phyloP scores from a whole-genome alignment of 2,329 filamentous ascomycete species.

The Chrysoporthe deuterocubensis region DNA sequence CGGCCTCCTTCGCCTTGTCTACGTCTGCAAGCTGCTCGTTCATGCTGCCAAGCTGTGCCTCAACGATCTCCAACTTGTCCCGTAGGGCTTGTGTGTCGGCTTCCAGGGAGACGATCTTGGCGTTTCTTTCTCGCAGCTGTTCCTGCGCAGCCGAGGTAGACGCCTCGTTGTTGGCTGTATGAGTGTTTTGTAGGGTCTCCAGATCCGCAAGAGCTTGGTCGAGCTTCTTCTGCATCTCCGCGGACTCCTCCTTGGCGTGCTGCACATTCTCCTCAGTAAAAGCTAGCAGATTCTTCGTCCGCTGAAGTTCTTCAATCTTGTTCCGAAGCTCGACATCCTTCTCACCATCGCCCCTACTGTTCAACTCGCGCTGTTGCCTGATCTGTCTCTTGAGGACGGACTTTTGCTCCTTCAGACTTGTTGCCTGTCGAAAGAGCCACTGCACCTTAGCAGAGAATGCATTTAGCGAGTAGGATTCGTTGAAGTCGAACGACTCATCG shows the following conservation, averaged over 20 bases:
- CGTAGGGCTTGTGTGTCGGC: constrained; percentile 45
- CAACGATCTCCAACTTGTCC: constrained; percentile 41
- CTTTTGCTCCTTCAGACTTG: constrained; percentile 83
- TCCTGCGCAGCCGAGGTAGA: constrained; percentile 43
- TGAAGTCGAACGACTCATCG: constrained; percentile 61
- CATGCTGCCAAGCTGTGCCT: constrained; percentile 32
- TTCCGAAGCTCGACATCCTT: constrained; percentile 67
- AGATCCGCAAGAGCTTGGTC: constrained; percentile 53
- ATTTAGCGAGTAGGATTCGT: constrained; percentile 70
- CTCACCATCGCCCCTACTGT: constrained; percentile 79
- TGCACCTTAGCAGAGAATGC: constrained; percentile 81
- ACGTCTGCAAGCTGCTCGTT: constrained; percentile 29
- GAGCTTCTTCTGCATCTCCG: constrained; percentile 53
- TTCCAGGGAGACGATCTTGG: constrained; percentile 49
- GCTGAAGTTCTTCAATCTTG: constrained; percentile 61
- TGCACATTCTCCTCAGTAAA: constrained; percentile 36
- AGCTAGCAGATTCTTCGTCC: constrained; percentile 37
- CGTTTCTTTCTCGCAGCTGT: constrained; percentile 48
- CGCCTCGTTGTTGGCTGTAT: constrained; percentile 35
- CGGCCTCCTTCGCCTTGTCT: constrained; percentile 37
- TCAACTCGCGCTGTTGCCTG: constrained; percentile 91
- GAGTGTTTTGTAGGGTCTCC: constrained; percentile 42
- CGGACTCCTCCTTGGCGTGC: constrained; percentile 34
- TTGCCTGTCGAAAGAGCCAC: constrained; percentile 77
- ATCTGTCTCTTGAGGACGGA: constrained; percentile 88